A percentile compares a stretch with the other conserved stretches of the same genome.
These are phyloP conservation scores for Dentipellis sp. DNA, from an alignment of 768 basidiomycete species.

Conservation along the genomic window DNA sequence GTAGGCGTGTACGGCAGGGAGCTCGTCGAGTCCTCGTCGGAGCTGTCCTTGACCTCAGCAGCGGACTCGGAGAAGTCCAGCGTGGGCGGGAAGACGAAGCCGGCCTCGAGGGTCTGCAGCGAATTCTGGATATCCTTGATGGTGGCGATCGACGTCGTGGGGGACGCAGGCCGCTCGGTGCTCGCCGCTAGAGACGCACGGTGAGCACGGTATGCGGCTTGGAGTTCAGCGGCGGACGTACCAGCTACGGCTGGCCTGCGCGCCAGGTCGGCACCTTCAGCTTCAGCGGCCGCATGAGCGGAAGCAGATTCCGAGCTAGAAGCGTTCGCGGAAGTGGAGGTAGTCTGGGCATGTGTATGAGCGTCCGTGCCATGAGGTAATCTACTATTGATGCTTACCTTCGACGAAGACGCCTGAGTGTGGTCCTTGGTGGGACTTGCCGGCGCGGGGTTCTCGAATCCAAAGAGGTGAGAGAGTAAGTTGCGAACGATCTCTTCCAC, in stretches of 20 bases:
- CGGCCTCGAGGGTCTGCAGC: background rate
- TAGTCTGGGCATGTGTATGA: background rate
- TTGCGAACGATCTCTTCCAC: background rate
- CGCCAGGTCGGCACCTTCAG: conserved; percentile 5
- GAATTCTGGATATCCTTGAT: conserved; percentile 6
- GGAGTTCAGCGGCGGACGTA: conserved; percentile 1
- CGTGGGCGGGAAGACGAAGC: conserved; percentile 5
- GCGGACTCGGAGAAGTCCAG: conserved; percentile 6
- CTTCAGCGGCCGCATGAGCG: background rate
- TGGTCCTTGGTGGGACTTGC: background rate
- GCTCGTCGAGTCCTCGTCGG: conserved; percentile 13
- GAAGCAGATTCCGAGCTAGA: too few species aligned
- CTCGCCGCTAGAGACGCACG: background rate
- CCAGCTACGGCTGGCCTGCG: conserved; percentile 8
- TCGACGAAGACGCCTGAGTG: background rate
- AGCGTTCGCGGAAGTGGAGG: too few species aligned
- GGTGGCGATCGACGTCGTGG: background rate
- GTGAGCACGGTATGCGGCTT: conserved; percentile 10
- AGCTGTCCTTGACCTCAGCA: conserved; percentile 14
- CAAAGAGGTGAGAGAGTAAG: background rate
- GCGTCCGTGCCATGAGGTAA: too few species aligned
- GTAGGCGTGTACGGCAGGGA: conserved; percentile 52
- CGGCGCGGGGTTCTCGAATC: background rate
- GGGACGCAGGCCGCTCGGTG: background rate
- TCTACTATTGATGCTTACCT: background rate